Conservation (phyloP, 441 rosid species). For the Arabidopsis hybrid region DNA sequence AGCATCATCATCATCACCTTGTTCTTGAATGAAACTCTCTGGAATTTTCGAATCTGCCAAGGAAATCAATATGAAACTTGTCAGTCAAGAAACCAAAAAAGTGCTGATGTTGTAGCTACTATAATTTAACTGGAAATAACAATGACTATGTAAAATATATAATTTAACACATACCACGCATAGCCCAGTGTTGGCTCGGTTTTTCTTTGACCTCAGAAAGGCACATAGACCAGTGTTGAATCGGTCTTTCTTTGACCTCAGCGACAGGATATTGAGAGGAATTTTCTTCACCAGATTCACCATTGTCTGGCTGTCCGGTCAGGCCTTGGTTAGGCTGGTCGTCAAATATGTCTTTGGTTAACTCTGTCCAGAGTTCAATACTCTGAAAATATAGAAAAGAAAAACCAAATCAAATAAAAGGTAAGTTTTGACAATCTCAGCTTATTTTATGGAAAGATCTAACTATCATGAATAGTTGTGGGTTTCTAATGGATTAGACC, state of each 20-base stretch:
- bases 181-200: slow-evolving; percentile 23
- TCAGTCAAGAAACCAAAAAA: slow-evolving; percentile 23
- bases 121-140: neutral
- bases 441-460: neutral
- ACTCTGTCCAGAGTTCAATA: slow-evolving; percentile 26
- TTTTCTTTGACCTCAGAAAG: neutral
- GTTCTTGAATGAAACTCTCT: slow-evolving; percentile 27
- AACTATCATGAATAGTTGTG: neutral
- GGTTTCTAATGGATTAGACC: neutral
- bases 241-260: slow-evolving; percentile 20
- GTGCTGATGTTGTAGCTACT: neutral
- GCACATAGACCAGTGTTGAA: slow-evolving; percentile 26
- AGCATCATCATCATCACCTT: neutral
- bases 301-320: slow-evolving; percentile 4
- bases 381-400: neutral
- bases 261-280: neutral
- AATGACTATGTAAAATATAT: neutral
- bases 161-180: slow-evolving; percentile 28
- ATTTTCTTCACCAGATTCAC: slow-evolving; percentile 12
- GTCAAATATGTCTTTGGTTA: slow-evolving; percentile 9
- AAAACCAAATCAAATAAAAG: neutral
- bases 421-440: neutral
- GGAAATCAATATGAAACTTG: slow-evolving; percentile 2
- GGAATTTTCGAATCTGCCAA: slow-evolving; percentile 21
- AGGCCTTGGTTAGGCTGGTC: neutral